These are phyloP conservation scores for Candida nonsorbophila DNA, from an alignment of 805 yeast genomes.

Conservation along the genomic window DNA sequence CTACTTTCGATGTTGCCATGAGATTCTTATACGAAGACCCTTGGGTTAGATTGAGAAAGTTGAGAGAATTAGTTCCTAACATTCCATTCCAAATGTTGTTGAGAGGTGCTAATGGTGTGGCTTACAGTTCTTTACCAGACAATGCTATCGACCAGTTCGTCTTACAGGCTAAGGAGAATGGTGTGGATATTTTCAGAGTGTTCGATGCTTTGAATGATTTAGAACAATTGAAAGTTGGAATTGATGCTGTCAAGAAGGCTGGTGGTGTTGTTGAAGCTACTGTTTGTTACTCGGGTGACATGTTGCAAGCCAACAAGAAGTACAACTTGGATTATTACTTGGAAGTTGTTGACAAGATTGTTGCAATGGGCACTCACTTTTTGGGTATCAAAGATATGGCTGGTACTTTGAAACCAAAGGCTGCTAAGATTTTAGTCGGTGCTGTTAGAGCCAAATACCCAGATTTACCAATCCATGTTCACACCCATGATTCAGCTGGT, in stretches of 20 bases:
- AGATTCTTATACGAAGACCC: constrained; percentile 98
- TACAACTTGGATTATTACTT: constrained; percentile 90
- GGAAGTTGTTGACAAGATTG: constrained; percentile 74
- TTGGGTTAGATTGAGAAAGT: constrained; percentile 89
- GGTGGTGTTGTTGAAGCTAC: constrained; percentile 99
- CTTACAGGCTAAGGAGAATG: constrained; percentile 87
- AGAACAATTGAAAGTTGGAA: constrained; percentile 96
- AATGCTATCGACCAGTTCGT: constrained; percentile 98
- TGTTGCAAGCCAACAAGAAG: constrained; percentile 93
- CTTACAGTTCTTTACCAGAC: constrained; percentile 96
- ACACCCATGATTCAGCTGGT: constrained; percentile 99
- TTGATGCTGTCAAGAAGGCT: constrained; percentile 94
- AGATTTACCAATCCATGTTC: constrained; percentile 94
- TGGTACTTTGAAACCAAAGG: constrained; percentile 94
- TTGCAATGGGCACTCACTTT: constrained; percentile 91
- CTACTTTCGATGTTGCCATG: constrained; percentile 98
- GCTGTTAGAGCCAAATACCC: constrained; percentile 84
- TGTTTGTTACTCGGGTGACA: constrained; percentile 97
- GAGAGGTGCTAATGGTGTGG: constrained; percentile 99
- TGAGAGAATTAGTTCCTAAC: constrained; percentile 90
- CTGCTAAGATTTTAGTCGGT: constrained; percentile 78
- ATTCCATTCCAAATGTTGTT: constrained; percentile 99
- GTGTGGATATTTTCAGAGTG: constrained; percentile 97
- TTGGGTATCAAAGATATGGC: constrained; percentile 99
- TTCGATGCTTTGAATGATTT: constrained; percentile 96